A percentile compares a stretch with the other conserved stretches of the same genome.
Evolutionary conservation across 257 asterid species (phyloP).

Genomic region (Plantago ovata): DNA sequence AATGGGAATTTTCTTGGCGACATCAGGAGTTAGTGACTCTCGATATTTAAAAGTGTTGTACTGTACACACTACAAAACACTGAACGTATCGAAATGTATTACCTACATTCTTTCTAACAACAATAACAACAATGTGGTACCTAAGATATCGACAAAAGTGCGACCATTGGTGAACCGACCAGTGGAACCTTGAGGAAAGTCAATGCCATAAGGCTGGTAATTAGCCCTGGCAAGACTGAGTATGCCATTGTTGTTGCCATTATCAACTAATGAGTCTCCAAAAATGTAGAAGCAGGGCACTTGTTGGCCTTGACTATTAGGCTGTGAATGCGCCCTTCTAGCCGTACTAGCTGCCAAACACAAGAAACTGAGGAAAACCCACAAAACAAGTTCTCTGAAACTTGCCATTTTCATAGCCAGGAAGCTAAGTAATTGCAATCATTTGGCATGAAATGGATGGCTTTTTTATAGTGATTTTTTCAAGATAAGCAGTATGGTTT

Average conservation of each 20-base stretch:
- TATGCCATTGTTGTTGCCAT: conserved; percentile 77
- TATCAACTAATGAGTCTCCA: conserved; percentile 88
- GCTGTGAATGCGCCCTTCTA: conserved; percentile 36
- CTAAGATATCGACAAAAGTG: conserved; percentile 74
- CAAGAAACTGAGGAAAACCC: conserved; percentile 23
- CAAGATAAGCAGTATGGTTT: neutral
- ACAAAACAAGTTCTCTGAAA: conserved; percentile 22
- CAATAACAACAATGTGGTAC: conserved; percentile 22
- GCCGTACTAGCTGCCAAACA: conserved; percentile 18
- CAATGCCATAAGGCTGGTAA: conserved; percentile 80
- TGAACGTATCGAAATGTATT: too few relatives aligned
- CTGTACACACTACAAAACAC: too few relatives aligned
- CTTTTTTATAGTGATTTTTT: conserved; percentile 15
- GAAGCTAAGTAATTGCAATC: neutral
- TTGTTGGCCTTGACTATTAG: conserved; percentile 33
- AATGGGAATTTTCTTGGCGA: too few relatives aligned
- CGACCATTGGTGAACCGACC: conserved; percentile 93
- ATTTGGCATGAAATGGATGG: neutral
- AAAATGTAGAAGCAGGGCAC: conserved; percentile 74
- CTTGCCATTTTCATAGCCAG: conserved; percentile 21
- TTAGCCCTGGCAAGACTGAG: conserved; percentile 79
- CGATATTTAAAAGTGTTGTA: too few relatives aligned
- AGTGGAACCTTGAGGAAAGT: conserved; percentile 70
- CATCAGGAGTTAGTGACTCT: too few relatives aligned
- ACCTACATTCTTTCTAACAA: neutral